Percentiles rank a stretch among this genome's conserved stretches.
Conservation (phyloP, 352 stramenopile genomes). For the Pythium aquatile region DNA sequence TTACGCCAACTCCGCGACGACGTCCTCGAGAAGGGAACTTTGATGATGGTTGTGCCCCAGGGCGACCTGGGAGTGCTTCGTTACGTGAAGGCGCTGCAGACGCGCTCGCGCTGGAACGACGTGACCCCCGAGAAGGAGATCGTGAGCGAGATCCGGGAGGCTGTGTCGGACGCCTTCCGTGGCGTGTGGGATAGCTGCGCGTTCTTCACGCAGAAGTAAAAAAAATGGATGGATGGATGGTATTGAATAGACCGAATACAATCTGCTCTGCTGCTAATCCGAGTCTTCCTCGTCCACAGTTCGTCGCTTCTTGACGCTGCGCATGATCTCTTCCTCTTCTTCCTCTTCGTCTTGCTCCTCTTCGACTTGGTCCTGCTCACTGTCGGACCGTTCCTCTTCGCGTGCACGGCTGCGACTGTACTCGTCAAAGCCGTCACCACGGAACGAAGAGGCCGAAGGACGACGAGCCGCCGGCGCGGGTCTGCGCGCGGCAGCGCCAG, state of each 20-base stretch:
- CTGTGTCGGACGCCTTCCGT: slow-evolving; percentile 64
- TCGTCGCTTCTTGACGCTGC: slow-evolving; percentile 72
- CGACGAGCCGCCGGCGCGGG: slow-evolving; percentile 36
- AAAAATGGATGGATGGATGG: not conserved
- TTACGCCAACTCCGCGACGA: slow-evolving; percentile 42
- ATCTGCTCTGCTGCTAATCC: not conserved
- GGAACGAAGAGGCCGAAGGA: slow-evolving; percentile 37
- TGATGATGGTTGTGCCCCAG: slow-evolving; percentile 71
- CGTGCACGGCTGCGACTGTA: slow-evolving; percentile 58
- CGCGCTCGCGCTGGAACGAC: slow-evolving; percentile 76
- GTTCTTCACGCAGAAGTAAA: slow-evolving; percentile 69
- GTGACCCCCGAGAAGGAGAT: slow-evolving; percentile 39
- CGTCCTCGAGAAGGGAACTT: slow-evolving; percentile 43
- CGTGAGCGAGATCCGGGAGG: slow-evolving; percentile 55
- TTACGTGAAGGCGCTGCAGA: slow-evolving; percentile 73
- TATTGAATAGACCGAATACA: slow-evolving; percentile 1
- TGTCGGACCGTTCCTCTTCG: slow-evolving; percentile 67
- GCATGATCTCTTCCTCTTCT: slow-evolving; percentile 78
- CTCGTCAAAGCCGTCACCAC: slow-evolving; percentile 77
- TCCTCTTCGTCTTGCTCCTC: slow-evolving; percentile 67
- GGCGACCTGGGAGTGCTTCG: slow-evolving; percentile 66
- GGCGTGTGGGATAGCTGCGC: slow-evolving; percentile 72
- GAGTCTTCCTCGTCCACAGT: slow-evolving; percentile 83
- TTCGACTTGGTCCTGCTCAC: slow-evolving; percentile 49
- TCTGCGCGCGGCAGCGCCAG: slow-evolving; percentile 32